Evolutionary conservation across 75 land plant genomes (phyloP).

Genomic region (Adiantum capillusveneris): DNA sequence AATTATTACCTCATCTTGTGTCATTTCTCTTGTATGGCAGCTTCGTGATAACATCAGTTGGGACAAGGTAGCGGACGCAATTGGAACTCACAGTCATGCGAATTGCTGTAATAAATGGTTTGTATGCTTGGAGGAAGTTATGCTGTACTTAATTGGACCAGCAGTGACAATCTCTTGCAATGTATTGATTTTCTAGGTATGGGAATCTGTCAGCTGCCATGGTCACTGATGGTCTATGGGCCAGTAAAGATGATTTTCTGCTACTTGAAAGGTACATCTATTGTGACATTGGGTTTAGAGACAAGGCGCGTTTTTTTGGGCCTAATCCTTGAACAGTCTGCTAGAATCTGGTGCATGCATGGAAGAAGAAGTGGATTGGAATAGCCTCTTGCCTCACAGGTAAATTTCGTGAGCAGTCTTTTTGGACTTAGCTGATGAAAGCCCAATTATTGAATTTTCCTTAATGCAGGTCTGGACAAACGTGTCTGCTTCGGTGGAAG

Average conservation of each 20-base stretch:
- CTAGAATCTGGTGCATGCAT: conserved; percentile 32
- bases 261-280: conserved; percentile 37
- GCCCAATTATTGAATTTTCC: no score
- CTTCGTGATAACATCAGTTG: conserved; percentile 54
- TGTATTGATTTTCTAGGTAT: conserved; percentile 16
- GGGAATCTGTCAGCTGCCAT: conserved; percentile 36
- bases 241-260: conserved; percentile 49
- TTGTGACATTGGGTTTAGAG: no score
- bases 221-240: conserved; percentile 49
- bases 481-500: conserved; percentile 2
- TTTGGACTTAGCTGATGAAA: no score
- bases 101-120: conserved; percentile 57
- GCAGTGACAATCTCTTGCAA: no score
- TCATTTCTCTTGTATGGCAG: no score
- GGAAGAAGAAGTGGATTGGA: conserved; percentile 58
- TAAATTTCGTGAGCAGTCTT: no score
- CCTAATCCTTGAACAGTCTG: conserved; percentile 33
- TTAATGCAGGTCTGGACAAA: conserved; percentile 6
- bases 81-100: conserved; percentile 27
- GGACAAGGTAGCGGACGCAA: conserved; percentile 46
- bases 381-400: conserved; percentile 44
- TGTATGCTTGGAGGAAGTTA: background rate
- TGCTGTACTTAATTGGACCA: no score
- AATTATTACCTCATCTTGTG: no score
- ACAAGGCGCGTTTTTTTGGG: no score